A percentile compares a stretch with the other conserved stretches of the same genome.
These are phyloP conservation scores for Lasiosphaeria hispida DNA, from an alignment of 495 filamentous ascomycete species.

Conservation along the genomic window DNA sequence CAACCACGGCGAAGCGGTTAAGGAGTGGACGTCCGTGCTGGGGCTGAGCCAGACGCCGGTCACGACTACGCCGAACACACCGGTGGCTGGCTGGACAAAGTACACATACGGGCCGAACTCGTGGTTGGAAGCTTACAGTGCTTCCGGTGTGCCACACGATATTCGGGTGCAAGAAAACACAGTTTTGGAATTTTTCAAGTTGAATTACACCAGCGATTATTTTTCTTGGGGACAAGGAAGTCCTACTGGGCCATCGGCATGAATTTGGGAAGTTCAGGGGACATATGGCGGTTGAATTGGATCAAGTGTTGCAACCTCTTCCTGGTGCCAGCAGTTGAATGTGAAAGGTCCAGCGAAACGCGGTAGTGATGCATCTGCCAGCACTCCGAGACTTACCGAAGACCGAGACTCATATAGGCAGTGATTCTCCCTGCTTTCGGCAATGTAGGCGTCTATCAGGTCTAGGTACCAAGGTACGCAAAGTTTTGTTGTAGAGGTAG, in stretches of 20 bases:
- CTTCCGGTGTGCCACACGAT: constrained; percentile 49
- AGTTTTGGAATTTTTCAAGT: constrained; percentile 52
- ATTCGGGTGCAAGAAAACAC: constrained; percentile 48
- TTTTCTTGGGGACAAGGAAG: constrained; percentile 41
- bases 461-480: too few species aligned
- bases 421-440: too few species aligned
- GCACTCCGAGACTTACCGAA: too few species aligned
- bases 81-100: constrained; percentile 45
- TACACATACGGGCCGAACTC: constrained; percentile 43
- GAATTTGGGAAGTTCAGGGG: neutral
- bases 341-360: too few species aligned
- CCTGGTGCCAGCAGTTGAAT: too few species aligned
- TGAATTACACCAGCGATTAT: constrained; percentile 33
- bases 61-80: constrained; percentile 32
- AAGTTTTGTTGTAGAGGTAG: too few species aligned
- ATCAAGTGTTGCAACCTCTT: too few species aligned
- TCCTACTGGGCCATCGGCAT: constrained; percentile 5
- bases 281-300: too few species aligned
- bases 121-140: constrained; percentile 49
- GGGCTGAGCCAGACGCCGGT: constrained; percentile 36
- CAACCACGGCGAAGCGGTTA: constrained; percentile 52
- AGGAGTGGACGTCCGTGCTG: constrained; percentile 57
- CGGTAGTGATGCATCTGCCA: too few species aligned
- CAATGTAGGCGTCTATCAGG: too few species aligned
- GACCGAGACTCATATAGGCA: too few species aligned